Percentiles rank a stretch among this genome's conserved stretches.
phyloP scores from a whole-genome alignment of 345 rosid species.

The Durio zibethinus region DNA sequence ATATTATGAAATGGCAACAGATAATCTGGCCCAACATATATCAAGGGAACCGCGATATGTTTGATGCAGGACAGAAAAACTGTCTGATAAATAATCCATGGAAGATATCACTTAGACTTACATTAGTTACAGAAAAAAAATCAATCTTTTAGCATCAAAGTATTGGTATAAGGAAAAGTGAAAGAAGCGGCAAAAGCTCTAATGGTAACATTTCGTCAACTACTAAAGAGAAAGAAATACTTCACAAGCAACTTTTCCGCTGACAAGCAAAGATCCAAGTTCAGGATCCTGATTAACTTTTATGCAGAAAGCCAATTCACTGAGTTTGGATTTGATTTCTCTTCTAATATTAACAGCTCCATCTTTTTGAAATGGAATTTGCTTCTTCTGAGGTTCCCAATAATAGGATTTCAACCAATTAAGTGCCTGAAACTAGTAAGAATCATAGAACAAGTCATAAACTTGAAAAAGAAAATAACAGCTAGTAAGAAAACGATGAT shows the following conservation, averaged over 20 bases:
- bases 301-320: conserved; percentile 48
- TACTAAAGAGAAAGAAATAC: conserved; percentile 2
- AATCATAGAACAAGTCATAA: neutral
- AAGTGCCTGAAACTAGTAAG: conserved; percentile 57
- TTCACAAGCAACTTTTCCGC: conserved; percentile 44
- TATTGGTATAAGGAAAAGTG: neutral
- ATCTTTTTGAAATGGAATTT: conserved; percentile 53
- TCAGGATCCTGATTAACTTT: conserved; percentile 40
- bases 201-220: neutral
- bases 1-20: neutral
- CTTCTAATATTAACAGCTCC: conserved; percentile 44
- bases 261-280: conserved; percentile 32
- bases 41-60: neutral
- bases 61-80: neutral
- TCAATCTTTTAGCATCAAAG: neutral
- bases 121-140: neutral
- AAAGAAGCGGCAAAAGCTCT: conserved; percentile 2
- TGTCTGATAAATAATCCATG: neutral
- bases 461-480: neutral
- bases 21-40: neutral
- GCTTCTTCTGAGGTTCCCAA: conserved; percentile 75
- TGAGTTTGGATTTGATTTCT: conserved; percentile 63
- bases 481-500: neutral
- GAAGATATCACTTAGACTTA: neutral
- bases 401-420: conserved; percentile 78